Evolutionary conservation across 2,329 filamentous ascomycete genomes (phyloP).

Genomic region (Pleomassaria siparia): DNA sequence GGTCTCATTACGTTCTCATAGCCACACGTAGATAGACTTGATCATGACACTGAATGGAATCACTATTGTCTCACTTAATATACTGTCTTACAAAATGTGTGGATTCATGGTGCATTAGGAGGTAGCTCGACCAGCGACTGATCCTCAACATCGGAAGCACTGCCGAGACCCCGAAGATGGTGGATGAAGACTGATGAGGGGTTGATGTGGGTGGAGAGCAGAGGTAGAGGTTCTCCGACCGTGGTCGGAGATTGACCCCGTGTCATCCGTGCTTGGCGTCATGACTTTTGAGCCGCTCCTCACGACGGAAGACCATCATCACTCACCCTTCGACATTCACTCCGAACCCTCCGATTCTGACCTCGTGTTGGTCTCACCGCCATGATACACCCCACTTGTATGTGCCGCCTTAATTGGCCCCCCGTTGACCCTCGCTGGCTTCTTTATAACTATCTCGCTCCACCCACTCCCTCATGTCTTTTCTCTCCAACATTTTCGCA

Average conservation of each 20-base stretch:
- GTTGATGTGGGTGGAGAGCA: neutral
- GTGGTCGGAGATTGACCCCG: constrained; percentile 4
- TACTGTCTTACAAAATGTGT: neutral
- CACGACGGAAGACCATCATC: constrained; percentile 12
- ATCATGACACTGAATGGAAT: too few species aligned
- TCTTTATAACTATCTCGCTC: neutral
- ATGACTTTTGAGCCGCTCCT: constrained; percentile 4
- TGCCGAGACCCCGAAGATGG: constrained; percentile 15
- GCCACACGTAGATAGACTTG: too few species aligned
- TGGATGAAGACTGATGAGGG: neutral
- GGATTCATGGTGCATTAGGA: neutral
- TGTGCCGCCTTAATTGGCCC: neutral
- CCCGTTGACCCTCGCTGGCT: neutral
- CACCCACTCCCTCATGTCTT: neutral
- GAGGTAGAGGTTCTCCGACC: constrained; percentile 14
- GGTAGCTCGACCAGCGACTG: neutral
- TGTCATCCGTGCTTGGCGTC: constrained; percentile 9
- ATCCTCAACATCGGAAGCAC: constrained; percentile 5
- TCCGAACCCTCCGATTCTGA: constrained; percentile 1
- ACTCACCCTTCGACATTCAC: neutral
- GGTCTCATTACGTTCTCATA: too few species aligned
- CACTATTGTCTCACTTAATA: too few species aligned
- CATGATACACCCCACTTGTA: neutral
- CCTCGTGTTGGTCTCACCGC: neutral
- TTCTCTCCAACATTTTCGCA: constrained; percentile 3